phyloP scores from a whole-genome alignment of 768 basidiomycete genomes.

The Suillus alpinus region DNA sequence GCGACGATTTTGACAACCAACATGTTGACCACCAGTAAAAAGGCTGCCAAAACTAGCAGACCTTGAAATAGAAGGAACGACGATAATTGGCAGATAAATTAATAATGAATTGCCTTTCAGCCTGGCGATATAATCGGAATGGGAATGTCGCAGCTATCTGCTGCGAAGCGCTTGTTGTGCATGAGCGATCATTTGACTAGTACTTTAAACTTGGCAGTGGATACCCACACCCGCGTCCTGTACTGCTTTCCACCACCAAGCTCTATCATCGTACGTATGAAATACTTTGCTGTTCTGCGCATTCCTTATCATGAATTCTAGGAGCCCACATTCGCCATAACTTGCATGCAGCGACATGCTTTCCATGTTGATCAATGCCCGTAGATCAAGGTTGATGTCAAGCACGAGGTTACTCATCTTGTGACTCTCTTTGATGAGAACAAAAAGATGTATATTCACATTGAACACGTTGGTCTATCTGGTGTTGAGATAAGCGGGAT shows the following conservation, averaged over 20 bases:
- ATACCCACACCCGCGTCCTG: neutral
- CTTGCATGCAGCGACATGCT: neutral
- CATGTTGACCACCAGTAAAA: too few relatives aligned
- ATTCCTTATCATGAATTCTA: neutral
- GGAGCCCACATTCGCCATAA: neutral
- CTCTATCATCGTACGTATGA: neutral
- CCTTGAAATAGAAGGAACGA: too few relatives aligned
- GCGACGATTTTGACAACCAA: too few relatives aligned
- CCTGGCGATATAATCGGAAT: neutral
- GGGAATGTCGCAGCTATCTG: conserved; percentile 2
- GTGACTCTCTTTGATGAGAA: too few relatives aligned
- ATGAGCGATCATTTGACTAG: conserved; percentile 2
- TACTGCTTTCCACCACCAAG: neutral
- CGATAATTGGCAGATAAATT: too few relatives aligned
- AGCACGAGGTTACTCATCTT: too few relatives aligned
- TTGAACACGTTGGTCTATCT: neutral
- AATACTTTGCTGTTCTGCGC: too few relatives aligned
- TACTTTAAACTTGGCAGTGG: neutral
- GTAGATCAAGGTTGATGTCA: neutral
- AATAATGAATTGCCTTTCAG: too few relatives aligned
- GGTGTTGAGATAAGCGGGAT: neutral
- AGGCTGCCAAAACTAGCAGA: too few relatives aligned
- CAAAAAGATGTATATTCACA: too few relatives aligned
- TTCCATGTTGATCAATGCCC: neutral
- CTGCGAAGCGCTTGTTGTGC: neutral